Percentiles rank a stretch among this genome's conserved stretches.
Conservation (phyloP, 2,329 filamentous ascomycete species). For the Penicillium sp. region DNA sequence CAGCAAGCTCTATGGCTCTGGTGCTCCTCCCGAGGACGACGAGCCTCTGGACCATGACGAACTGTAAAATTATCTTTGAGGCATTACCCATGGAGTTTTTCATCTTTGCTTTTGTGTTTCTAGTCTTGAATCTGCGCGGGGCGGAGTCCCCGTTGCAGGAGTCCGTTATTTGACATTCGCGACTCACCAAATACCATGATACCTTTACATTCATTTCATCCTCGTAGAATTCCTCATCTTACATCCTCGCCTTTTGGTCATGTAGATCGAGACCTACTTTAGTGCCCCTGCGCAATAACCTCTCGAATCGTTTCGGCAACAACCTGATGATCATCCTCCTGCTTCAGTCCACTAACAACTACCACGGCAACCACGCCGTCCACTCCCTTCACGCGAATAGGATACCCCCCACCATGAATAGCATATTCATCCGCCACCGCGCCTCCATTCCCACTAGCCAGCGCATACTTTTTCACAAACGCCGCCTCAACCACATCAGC, state of each 20-base stretch:
- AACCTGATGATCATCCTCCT: constrained; percentile 74
- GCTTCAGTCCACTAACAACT: constrained; percentile 72
- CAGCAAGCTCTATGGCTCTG: constrained; percentile 84
- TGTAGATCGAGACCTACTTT: neutral
- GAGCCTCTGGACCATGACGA: constrained; percentile 71
- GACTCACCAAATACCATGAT: constrained; percentile 24
- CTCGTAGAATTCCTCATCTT: neutral
- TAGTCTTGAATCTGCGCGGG: constrained; percentile 15
- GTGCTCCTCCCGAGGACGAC: constrained; percentile 64
- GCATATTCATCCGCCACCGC: constrained; percentile 60
- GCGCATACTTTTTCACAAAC: constrained; percentile 64
- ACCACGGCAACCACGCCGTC: constrained; percentile 74
- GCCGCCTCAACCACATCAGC: constrained; percentile 56
- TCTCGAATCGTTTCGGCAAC: constrained; percentile 67
- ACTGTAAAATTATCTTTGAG: constrained; percentile 59
- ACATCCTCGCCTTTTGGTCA: neutral
- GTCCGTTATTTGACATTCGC: constrained; percentile 5
- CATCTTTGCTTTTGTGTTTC: constrained; percentile 26
- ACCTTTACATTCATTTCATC: constrained; percentile 16
- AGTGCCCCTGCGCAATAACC: constrained; percentile 34
- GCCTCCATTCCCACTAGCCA: constrained; percentile 52
- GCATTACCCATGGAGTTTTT: constrained; percentile 37
- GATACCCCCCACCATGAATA: constrained; percentile 74
- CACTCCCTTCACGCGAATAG: constrained; percentile 68
- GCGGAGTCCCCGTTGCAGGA: constrained; percentile 11